These are phyloP conservation scores for Tetracladium maxilliforme DNA, from an alignment of 2,329 filamentous ascomycete genomes.

Conservation along the genomic window DNA sequence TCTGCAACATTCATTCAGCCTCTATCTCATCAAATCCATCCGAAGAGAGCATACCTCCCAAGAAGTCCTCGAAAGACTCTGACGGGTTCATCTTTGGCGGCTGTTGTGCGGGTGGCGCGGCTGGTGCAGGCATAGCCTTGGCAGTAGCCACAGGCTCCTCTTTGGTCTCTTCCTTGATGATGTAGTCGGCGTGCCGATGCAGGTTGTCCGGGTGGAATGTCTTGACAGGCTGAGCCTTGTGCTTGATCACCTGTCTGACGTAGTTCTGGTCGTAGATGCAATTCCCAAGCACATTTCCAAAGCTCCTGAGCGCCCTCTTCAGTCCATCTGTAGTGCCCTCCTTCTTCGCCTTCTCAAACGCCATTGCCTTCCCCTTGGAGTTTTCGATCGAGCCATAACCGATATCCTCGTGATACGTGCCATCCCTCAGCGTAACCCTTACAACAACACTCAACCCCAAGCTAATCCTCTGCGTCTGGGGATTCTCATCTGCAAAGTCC, in stretches of 20 bases:
- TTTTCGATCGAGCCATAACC: conserved; percentile 97
- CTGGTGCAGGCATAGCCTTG: neutral
- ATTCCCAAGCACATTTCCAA: conserved; percentile 95
- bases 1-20: conserved; percentile 31
- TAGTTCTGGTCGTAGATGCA: conserved; percentile 98
- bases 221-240: conserved; percentile 65
- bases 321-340: conserved; percentile 90
- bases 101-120: conserved; percentile 8
- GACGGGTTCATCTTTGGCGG: conserved; percentile 16
- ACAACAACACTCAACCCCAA: conserved; percentile 84
- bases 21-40: conserved; percentile 14
- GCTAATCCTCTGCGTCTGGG: conserved; percentile 62
- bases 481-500: conserved; percentile 85
- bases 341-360: conserved; percentile 98
- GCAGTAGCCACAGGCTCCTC: conserved; percentile 2
- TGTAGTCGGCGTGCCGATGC: conserved; percentile 66
- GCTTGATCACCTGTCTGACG: conserved; percentile 72
- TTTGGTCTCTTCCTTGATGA: no score
- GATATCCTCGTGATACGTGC: conserved; percentile 95
- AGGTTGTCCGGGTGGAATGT: conserved; percentile 71
- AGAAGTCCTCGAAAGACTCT: conserved; percentile 31
- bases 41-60: conserved; percentile 29
- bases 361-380: conserved; percentile 83
- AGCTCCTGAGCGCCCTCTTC: conserved; percentile 79
- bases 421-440: conserved; percentile 78